These are phyloP conservation scores for Domatiomyces globalis DNA, from an alignment of 2,329 filamentous ascomycete genomes.

Conservation along the genomic window DNA sequence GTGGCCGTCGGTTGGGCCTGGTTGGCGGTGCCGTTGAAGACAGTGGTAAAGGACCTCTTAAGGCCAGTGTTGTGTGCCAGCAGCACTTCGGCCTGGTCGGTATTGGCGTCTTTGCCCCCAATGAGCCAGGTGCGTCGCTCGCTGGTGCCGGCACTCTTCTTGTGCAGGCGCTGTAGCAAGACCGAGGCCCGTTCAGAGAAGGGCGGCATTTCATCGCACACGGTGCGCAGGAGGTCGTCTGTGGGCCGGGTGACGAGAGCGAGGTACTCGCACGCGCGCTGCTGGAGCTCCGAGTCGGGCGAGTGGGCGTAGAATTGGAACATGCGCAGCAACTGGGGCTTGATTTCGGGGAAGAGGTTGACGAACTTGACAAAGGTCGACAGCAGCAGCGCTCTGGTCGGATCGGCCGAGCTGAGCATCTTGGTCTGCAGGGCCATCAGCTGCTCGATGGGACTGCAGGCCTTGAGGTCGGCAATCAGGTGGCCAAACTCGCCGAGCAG, in stretches of 20 bases:
- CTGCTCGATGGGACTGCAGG: constrained; percentile 93
- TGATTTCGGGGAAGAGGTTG: constrained; percentile 97
- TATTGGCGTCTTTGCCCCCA: constrained; percentile 89
- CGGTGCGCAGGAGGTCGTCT: constrained; percentile 80
- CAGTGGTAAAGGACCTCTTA: constrained; percentile 65
- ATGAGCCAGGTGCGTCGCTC: constrained; percentile 96
- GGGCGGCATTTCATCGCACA: constrained; percentile 97
- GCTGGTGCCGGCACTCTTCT: constrained; percentile 82
- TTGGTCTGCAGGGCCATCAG: constrained; percentile 86
- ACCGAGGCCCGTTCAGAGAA: constrained; percentile 92
- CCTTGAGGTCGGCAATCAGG: constrained; percentile 78
- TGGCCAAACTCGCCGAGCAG: constrained; percentile 95
- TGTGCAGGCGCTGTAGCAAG: constrained; percentile 77
- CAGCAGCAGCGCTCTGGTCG: constrained; percentile 82
- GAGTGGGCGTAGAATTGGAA: constrained; percentile 91
- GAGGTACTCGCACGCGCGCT: constrained; percentile 90
- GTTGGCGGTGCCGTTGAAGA: constrained; percentile 30
- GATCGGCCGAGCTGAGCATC: constrained; percentile 73
- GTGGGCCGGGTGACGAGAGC: constrained; percentile 71
- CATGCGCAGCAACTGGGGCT: constrained; percentile 78
- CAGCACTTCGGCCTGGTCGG: constrained; percentile 62
- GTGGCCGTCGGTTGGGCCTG: constrained; percentile 11
- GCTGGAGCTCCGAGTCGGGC: constrained; percentile 86
- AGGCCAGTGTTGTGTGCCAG: constrained; percentile 69
- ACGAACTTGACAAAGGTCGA: constrained; percentile 97